Evolutionary conservation across 2,329 filamentous ascomycete genomes (phyloP), one percentile per base, ranked within the genome.

Genomic region (Microdochium paspali): DNA sequence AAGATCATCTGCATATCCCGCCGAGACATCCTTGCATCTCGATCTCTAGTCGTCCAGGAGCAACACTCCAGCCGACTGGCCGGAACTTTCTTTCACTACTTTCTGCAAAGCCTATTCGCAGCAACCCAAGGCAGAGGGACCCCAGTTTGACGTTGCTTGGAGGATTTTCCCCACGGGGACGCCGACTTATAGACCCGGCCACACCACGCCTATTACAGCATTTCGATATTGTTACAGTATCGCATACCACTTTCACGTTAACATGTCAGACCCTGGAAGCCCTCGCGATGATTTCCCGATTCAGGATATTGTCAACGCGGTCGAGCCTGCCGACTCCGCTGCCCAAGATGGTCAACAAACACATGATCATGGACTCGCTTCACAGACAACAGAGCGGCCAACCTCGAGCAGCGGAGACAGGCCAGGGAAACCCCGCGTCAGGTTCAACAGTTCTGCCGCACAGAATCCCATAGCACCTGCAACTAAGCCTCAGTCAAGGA

Each of bases 371-470:
- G 35, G 35, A n/a, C 35, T 18, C 12, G 12, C 18, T 20, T 21
- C 35, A 7, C 35, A 15, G 18, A 9, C 13, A 15, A 21, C 35
- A 21, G 35, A 21, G 6, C 15, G 35, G 18, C 35, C 35, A 21
- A 20, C 10, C 23, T 40, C 35, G 35, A 40, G 35, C 18, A 40
- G 18, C 23, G 12, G 15, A 6, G 35, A 40, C 6, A 20, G 35
- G 18, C 6, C 18, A 20, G 15, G n/a, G 18, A 69, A 66, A 49
- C 65, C 61, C 3, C 63, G 67, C 12, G 66, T 69, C 13, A 59
- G 66, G 3, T 69, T 69, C 52, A 69, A 68, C 54, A 69, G 65
- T 56, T 66, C 59, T 47, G 64, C 65, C 10, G 64, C 56, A 55
- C 7, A 55, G 52, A 24, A 58, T 60, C 15, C 55, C 56, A 5